Base-by-base conservation (phyloP, 257 asterid species). In the Ligustrum vulgare region DNA sequence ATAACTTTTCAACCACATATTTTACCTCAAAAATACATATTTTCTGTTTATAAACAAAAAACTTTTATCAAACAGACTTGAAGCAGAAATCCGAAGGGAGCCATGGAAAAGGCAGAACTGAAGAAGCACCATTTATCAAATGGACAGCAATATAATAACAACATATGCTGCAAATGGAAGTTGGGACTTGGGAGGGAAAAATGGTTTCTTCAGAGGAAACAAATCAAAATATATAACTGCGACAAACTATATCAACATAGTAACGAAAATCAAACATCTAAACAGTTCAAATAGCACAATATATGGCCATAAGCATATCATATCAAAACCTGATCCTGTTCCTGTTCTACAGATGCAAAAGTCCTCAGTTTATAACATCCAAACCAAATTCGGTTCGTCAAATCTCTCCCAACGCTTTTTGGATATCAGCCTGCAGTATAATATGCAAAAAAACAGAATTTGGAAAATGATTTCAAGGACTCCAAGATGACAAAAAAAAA, bases 371-470 rank as follows among this genome's bases (percentile, higher is more conserved):
- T n/a, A 2, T 20, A 56, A 56, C 31, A n/a, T 20, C 31, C 64
- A 56, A 56, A n/a, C 28, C 13, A 7, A 60, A 9, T 60, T 60
- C 33, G 11, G 28, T 58, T 75, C 51, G 31, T 82, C 74, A 75
- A 35, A 49, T 20, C 67, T 75, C 83, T 65, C 82, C 86, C 72
- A 84, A 33, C 22, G 82, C 86, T 51, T 86, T 81, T 31, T 25
- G 35, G 69, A 84, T 86, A 67, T 80, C 88, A 10, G 22, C 74
- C 86, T 86, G 79, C 66, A 69, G 67, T 9, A 68, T 36, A 78
- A 39, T 28, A 67, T 15, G 32, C 72, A 37, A 79, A 74, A 35
- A 77, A 47, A 58, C 22, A 56, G 25, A 6, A 45, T 12, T 45
- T 13, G 15, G 25, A 60, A 60, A 11, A 60, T 9, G 34, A 60